A percentile compares a stretch with the other conserved stretches of the same genome.
These are phyloP conservation scores for Coemansia sp. DNA, from an alignment of 192 early-diverging fungal species.

Conservation along the genomic window DNA sequence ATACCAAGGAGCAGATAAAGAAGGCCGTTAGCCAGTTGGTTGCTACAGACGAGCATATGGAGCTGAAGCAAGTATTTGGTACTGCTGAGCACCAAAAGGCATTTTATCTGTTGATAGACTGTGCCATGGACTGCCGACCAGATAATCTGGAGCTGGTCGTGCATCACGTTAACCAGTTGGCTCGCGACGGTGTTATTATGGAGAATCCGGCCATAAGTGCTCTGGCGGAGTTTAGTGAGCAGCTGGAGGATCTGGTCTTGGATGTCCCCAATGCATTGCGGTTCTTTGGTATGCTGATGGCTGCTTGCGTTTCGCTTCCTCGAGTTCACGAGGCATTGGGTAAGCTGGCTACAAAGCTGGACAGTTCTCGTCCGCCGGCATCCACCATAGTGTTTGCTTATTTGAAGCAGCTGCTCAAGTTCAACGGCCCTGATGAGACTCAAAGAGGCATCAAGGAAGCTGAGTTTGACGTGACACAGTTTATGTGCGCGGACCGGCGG, in stretches of 20 bases:
- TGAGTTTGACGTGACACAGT: neutral
- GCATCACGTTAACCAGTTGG: constrained; percentile 47
- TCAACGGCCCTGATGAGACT: neutral
- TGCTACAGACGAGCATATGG: too few relatives aligned
- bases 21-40: too few relatives aligned
- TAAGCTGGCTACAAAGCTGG: neutral
- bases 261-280: constrained; percentile 65
- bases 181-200: constrained; percentile 36
- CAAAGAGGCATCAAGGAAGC: neutral
- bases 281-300: constrained; percentile 57
- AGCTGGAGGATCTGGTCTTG: constrained; percentile 61
- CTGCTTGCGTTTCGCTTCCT: constrained; percentile 33
- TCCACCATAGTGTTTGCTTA: neutral
- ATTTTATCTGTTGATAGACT: constrained; percentile 53
- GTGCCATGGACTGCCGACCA: constrained; percentile 56
- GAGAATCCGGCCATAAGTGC: constrained; percentile 45
- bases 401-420: constrained; percentile 1
- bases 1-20: too few relatives aligned
- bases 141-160: constrained; percentile 8
- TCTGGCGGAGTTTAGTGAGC: constrained; percentile 46
- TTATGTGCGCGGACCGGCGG: neutral
- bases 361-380: neutral
- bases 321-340: constrained; percentile 2
- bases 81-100: constrained; percentile 51
- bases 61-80: constrained; percentile 37